A percentile compares a stretch with the other conserved stretches of the same genome.
phyloP scores from a whole-genome alignment of 352 stramenopile genomes.

The Globisporangium paroecandrum region DNA sequence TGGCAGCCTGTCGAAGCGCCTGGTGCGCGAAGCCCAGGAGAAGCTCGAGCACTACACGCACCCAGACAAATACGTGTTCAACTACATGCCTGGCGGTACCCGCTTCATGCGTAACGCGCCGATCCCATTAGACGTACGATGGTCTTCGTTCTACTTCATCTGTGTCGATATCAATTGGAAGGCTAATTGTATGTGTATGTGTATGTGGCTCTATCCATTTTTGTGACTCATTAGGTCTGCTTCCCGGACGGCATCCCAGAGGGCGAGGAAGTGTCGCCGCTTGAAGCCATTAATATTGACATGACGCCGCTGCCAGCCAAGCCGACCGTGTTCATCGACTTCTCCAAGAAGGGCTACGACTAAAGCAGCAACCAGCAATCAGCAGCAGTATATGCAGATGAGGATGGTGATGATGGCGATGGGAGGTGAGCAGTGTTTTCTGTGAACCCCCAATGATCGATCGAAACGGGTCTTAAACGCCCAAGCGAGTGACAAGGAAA shows the following conservation, averaged over 20 bases:
- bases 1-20: slow-evolving; percentile 64
- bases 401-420: background rate
- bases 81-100: slow-evolving; percentile 97
- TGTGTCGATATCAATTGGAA: background rate
- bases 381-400: background rate
- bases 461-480: background rate
- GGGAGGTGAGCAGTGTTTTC: background rate
- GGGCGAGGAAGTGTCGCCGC: slow-evolving; percentile 77
- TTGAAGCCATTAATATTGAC: slow-evolving; percentile 87
- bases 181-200: background rate
- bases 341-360: slow-evolving; percentile 86
- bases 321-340: slow-evolving; percentile 78
- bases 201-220: background rate
- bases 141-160: background rate
- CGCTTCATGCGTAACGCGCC: slow-evolving; percentile 99
- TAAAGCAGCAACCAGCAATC: slow-evolving; percentile 28
- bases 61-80: slow-evolving; percentile 95
- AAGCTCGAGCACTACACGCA: slow-evolving; percentile 94
- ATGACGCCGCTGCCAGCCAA: slow-evolving; percentile 79
- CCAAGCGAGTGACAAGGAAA: slow-evolving; percentile 6
- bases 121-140: slow-evolving; percentile 90
- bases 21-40: slow-evolving; percentile 90
- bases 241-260: slow-evolving; percentile 89
- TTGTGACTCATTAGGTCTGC: slow-evolving; percentile 45
- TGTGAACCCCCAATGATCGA: background rate